Percentiles rank a stretch among this genome's conserved stretches.
Conservation (phyloP, 352 stramenopile species). For the Elongisporangium prolatum region DNA sequence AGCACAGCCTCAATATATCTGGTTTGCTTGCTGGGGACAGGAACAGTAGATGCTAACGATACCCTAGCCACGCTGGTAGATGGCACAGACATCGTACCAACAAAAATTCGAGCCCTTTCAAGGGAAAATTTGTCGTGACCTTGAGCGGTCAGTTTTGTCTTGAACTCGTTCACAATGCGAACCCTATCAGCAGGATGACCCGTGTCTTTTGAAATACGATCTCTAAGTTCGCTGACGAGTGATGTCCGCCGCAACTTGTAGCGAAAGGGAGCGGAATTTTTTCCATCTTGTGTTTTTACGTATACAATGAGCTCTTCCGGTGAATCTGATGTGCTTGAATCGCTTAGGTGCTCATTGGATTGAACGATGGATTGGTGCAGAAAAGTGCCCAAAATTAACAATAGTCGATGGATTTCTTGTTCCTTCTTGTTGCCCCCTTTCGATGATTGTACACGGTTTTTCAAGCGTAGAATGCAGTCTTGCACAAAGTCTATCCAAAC, state of each 20-base stretch:
- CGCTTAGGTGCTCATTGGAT: slow-evolving; percentile 2
- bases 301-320: slow-evolving; percentile 61
- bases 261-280: slow-evolving; percentile 48
- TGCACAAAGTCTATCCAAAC: slow-evolving; percentile 65
- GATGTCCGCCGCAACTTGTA: slow-evolving; percentile 57
- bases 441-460: slow-evolving; percentile 7
- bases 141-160: slow-evolving; percentile 65
- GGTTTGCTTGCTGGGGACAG: slow-evolving; percentile 25
- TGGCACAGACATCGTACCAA: slow-evolving; percentile 4
- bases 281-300: slow-evolving; percentile 62
- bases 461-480: slow-evolving; percentile 38
- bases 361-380: slow-evolving; percentile 58
- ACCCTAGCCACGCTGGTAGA: slow-evolving; percentile 10
- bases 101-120: slow-evolving; percentile 59
- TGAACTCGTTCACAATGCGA: slow-evolving; percentile 64
- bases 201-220: slow-evolving; percentile 60
- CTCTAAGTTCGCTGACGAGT: slow-evolving; percentile 54
- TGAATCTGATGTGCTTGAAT: slow-evolving; percentile 13
- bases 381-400: slow-evolving; percentile 76
- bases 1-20: slow-evolving; percentile 53
- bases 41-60: slow-evolving; percentile 20
- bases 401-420: slow-evolving; percentile 38
- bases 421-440: slow-evolving; percentile 11
- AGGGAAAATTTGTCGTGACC: slow-evolving; percentile 65
- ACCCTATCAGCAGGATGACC: slow-evolving; percentile 56